Percentiles rank a stretch among this genome's conserved stretches.
These are phyloP conservation scores for Pholiota adiposa DNA, from an alignment of 1,284 basidiomycete species.

Conservation along the genomic window DNA sequence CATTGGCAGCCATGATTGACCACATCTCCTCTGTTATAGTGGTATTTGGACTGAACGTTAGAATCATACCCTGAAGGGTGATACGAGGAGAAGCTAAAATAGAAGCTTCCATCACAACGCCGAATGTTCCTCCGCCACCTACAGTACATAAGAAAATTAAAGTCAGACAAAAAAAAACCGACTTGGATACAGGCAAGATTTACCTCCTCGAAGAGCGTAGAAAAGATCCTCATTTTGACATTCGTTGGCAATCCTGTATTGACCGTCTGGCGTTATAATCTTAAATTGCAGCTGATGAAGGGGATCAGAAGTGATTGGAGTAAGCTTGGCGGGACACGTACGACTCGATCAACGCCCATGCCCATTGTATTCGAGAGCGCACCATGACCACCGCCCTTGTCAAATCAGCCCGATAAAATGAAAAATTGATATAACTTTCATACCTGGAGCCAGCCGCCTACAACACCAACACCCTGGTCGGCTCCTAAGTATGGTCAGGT, in stretches of 20 bases:
- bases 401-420: background rate
- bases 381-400: constrained; percentile 54
- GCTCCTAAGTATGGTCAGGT: background rate
- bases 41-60: constrained; percentile 18
- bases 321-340: constrained; percentile 13
- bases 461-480: constrained; percentile 24
- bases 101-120: constrained; percentile 26
- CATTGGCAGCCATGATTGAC: constrained; percentile 27
- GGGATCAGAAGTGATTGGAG: background rate
- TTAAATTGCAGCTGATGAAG: constrained; percentile 39
- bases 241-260: constrained; percentile 37
- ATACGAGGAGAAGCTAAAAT: constrained; percentile 27
- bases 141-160: background rate
- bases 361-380: constrained; percentile 40
- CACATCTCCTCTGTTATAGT: constrained; percentile 25
- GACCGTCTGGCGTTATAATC: constrained; percentile 44
- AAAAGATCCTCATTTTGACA: constrained; percentile 47
- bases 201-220: constrained; percentile 44
- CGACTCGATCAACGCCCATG: constrained; percentile 45
- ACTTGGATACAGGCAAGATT: background rate
- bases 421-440: background rate
- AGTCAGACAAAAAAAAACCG: background rate
- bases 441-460: constrained; percentile 19
- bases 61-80: constrained; percentile 24
- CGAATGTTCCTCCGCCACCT: constrained; percentile 31